Base-by-base conservation (phyloP, 73 alveolate species). In the Effrenium voratum region DNA sequence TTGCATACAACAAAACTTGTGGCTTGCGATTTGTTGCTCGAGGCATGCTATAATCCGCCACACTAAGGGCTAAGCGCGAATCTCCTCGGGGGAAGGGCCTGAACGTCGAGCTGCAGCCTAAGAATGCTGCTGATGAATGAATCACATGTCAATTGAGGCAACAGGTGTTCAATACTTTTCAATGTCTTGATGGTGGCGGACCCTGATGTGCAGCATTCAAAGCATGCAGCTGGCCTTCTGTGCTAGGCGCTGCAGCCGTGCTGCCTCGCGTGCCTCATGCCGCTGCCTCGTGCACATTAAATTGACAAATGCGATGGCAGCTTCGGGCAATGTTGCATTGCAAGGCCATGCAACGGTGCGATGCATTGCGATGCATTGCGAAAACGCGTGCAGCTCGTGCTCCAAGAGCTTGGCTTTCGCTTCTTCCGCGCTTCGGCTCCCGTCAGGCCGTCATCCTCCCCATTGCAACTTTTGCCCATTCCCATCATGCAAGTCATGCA, bases 71-170 rank as follows among this genome's bases (percentile, higher is more conserved):
- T 1, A 66, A 41, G n/a, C 95, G 59, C 95, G 95, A 16, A 43
- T 43, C 85, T 88, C 95, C 40, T 88, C 85, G 5, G 95, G 52
- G 43, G 86, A 88, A 52, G 95, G 73, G 8, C 95, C 95, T 10
- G 95, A 88, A 16, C 95, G 95, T 45, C 95, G 77, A 32, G 95
- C 95, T 47, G 95, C 95, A 63, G 95, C 95, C 95, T 88, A 52
- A 12, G 1, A 68, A 1, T 1, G 77, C 12, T 41, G 63, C 8
- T 52, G 63, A 12, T 52, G 8, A 12, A n/a, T n/a, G n/a, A 57
- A 2, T 57, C 30, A 55, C 68, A 55, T 55, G 30, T 24, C 13
- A 72, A 26, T 40, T 28, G 59, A 24, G 55, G n/a, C 40, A 76
- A 76, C 1, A 76, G 15, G 50, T 13, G 55, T 22, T 22, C 43